Evolutionary conservation across 1,139 yeast species (phyloP).

Genomic region (Saccharomyces hybrid): DNA sequence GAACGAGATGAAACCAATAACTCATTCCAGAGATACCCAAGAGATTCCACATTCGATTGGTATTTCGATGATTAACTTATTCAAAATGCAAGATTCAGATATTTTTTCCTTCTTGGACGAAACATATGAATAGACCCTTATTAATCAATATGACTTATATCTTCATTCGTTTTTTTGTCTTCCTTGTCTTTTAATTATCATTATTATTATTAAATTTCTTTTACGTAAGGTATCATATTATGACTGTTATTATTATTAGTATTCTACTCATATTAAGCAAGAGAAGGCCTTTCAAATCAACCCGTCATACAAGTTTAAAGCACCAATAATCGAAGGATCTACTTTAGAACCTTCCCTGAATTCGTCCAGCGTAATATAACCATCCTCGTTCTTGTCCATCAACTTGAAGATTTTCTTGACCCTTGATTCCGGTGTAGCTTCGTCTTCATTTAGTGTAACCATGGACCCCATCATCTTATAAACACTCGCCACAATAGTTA

Average conservation of each 20-base stretch:
- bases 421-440: slow-evolving; percentile 82
- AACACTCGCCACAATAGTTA: slow-evolving; percentile 71
- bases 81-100: slow-evolving; percentile 20
- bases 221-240: too few species aligned
- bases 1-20: slow-evolving; percentile 47
- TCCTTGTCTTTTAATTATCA: too few species aligned
- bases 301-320: slow-evolving; percentile 75
- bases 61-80: slow-evolving; percentile 40
- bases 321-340: slow-evolving; percentile 71
- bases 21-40: slow-evolving; percentile 56
- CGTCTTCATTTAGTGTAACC: slow-evolving; percentile 89
- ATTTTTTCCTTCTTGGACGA: slow-evolving; percentile 14
- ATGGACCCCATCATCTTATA: slow-evolving; percentile 94
- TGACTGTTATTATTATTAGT: neutral
- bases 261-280: neutral
- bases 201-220: neutral
- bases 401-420: slow-evolving; percentile 70
- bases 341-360: slow-evolving; percentile 73
- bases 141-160: neutral
- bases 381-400: slow-evolving; percentile 64
- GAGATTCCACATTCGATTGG: slow-evolving; percentile 40
- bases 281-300: slow-evolving; percentile 39
- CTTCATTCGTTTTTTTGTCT: neutral
- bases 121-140: slow-evolving; percentile 25
- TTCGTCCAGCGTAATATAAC: slow-evolving; percentile 68